Base-by-base conservation (phyloP, 2,329 filamentous ascomycete genomes). In the Sporothrix pseudoabietina region DNA sequence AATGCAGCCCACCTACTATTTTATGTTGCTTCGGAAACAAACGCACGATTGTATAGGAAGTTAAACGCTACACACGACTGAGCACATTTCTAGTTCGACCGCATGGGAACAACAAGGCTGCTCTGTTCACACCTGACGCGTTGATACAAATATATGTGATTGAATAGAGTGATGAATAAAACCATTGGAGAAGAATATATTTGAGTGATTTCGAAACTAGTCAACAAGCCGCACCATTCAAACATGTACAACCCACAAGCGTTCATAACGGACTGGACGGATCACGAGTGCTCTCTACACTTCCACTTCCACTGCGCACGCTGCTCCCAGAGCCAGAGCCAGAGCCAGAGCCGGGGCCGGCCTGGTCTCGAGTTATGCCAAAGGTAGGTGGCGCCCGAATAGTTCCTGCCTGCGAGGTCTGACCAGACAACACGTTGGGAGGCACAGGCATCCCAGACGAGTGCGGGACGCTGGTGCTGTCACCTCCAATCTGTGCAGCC, bases 271-370 rank as follows among this genome's bases (percentile, higher is more conserved):
- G 87, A 78, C 88, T 90, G 74, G 82, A 83, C 32, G 86, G 85
- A 77, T 88, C 87, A 69, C 83, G 81, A 49, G 83, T 78, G 77
- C 86, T 87, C n/a, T 82, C 83, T 68, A 78, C 78, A 76, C 84
- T 85, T 54, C 85, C 84, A 76, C 85, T 87, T 44, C 83, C 84
- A 65, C 82, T 84, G 54, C 81, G 79, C 65, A 79, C 80, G 77
- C 84, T 83, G 71, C 82, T 81, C 63, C 78, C 77, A 69, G 79
- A 79, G n/a, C 76, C 77, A 12, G 75, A 78, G 70, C 75, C 78
- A 71, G 74, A 79, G 55, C 71, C 79, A 71, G 75, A 80, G 74
- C 71, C 79, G 72, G 73, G 81, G 76, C 49, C 79, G 75, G 39
- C 76, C 5, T 74, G 78, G 47, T 32, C 49, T 26, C 65, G 72